phyloP scores from a whole-genome alignment of 2,329 filamentous ascomycete species.

The Cryoendolithus antarcticus region DNA sequence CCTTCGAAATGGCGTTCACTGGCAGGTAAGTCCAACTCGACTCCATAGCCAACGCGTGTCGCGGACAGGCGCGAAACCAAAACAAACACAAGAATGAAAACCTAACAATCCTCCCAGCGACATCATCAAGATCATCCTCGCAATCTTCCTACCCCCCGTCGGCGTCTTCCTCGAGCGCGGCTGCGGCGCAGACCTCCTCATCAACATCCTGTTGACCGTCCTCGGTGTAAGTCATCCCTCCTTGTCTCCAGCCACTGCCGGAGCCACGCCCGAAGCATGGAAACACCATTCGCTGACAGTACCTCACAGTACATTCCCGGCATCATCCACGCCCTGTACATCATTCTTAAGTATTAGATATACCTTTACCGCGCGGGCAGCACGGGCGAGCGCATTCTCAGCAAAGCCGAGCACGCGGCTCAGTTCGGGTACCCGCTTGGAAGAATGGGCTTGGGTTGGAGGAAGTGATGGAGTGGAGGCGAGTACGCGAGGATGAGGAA shows the following conservation, averaged over 20 bases:
- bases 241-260: too few relatives aligned
- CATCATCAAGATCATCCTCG: constrained; percentile 74
- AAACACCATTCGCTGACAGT: constrained; percentile 28
- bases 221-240: constrained; percentile 30
- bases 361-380: background rate
- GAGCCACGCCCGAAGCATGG: too few relatives aligned
- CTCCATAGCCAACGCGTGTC: constrained; percentile 4
- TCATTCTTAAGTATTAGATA: constrained; percentile 75
- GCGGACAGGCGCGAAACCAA: background rate
- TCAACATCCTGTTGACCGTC: constrained; percentile 83
- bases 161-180: constrained; percentile 92
- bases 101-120: constrained; percentile 37
- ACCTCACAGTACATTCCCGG: constrained; percentile 46
- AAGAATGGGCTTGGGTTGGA: too few relatives aligned
- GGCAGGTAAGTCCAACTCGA: constrained; percentile 33
- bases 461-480: too few relatives aligned
- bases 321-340: constrained; percentile 89
- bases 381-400: background rate
- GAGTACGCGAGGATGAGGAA: too few relatives aligned
- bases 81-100: constrained; percentile 9
- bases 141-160: constrained; percentile 77
- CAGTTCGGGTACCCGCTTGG: too few relatives aligned
- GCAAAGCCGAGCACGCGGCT: too few relatives aligned
- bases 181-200: constrained; percentile 74
- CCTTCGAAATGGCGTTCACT: constrained; percentile 46